Evolutionary conservation across 2,329 filamentous ascomycete genomes (phyloP), one percentile per base, ranked within the genome.

Genomic region (Aspergillus ustus): DNA sequence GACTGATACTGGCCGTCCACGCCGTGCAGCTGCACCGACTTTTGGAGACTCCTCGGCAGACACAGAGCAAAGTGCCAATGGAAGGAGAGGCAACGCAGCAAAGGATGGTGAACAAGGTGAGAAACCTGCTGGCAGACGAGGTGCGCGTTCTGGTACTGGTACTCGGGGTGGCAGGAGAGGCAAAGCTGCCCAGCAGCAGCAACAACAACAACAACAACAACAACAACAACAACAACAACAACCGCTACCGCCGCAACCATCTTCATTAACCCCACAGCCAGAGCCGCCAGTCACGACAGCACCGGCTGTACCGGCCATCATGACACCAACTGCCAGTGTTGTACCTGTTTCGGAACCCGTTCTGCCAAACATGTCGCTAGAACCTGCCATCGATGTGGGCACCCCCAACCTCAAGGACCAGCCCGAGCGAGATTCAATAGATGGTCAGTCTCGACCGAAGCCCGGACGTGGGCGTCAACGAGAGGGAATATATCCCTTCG

Each of bases 1-100:
- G 34, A 83, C 81, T 11, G 81, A 83, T 60, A 83, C 80, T 50
- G 81, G 81, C 34, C 75, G 81, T 56, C 81, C 81, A 22, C 75
- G 79, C 49, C 77, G 81, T 64, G 81, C 81, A 45, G 81, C 81
- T 19, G 81, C 81, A 2, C 81, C 81, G 7, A 82, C 80, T 0
- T 83, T 83, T 72, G 81, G 81, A 54, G 70, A 75, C 57, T 67
- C 76, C 34, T 63, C 73, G 58, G 70, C 74, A 59, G 71, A 79
- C 62, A 57, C 67, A 43, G 69, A 79, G 61, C 63, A 66, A 43
- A 52, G 31, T 40, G 45, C 64, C 11, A 70, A 73, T 43, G 72
- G 74, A 34, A 75, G 77, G 60, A 73, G 77, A 25, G 71, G 71
- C 20, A 69, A 72, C 66, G 45, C 66, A 25, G 55, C 69, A 40